phyloP scores from a whole-genome alignment of 129 eudicot genomes.

The Flaveria linearis region DNA sequence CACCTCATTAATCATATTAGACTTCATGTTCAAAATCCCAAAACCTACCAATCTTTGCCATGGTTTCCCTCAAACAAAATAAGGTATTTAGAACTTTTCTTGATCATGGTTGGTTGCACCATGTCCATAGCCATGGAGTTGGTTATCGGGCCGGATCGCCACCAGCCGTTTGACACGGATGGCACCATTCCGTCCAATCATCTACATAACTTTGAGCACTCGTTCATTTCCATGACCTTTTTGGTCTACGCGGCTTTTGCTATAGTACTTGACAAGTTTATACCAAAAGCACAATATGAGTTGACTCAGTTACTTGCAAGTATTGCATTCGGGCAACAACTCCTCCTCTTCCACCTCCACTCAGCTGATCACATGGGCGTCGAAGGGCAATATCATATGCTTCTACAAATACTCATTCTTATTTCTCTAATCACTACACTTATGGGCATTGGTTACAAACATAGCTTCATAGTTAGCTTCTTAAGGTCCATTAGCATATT shows the following conservation, averaged over 20 bases:
- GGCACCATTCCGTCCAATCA: constrained; percentile 84
- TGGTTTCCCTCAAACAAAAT: constrained; percentile 69
- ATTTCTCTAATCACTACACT: constrained; percentile 58
- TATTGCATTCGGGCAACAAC: constrained; percentile 76
- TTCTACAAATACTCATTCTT: constrained; percentile 60
- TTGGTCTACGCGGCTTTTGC: constrained; percentile 62
- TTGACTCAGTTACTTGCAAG: constrained; percentile 57
- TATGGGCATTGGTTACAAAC: constrained; percentile 50
- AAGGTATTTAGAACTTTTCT: constrained; percentile 66
- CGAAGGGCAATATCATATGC: constrained; percentile 93
- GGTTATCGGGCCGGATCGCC: constrained; percentile 69
- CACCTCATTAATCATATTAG: constrained; percentile 75
- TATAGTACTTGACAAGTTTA: constrained; percentile 56
- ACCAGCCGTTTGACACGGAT: constrained; percentile 76
- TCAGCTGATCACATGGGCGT: constrained; percentile 96
- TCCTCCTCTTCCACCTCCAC: constrained; percentile 88
- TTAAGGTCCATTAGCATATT: constrained; percentile 67
- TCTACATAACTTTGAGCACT: constrained; percentile 90
- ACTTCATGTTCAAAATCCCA: constrained; percentile 52
- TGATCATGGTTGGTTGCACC: constrained; percentile 56
- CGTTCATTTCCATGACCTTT: constrained; percentile 62
- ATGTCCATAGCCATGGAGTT: constrained; percentile 86
- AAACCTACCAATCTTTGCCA: constrained; percentile 59
- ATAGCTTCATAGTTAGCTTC: constrained; percentile 56
- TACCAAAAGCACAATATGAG: constrained; percentile 44